A percentile compares a stretch with the other conserved stretches of the same genome.
Evolutionary conservation across 495 filamentous ascomycete genomes (phyloP).

Genomic region (Tetracladium setigerum): DNA sequence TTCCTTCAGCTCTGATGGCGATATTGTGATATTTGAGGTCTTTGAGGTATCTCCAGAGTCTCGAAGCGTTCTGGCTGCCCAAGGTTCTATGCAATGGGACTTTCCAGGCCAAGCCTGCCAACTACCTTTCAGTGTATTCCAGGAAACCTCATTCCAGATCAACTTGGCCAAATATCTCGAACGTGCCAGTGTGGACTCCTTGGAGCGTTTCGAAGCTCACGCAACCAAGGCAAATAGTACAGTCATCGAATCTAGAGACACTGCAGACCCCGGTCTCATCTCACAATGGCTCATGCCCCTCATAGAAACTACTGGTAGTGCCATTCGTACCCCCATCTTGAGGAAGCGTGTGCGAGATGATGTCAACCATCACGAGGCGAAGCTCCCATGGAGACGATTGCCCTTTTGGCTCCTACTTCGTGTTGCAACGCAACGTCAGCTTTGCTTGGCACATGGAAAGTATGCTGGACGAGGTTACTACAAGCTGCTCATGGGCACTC

Average conservation of each 20-base stretch:
- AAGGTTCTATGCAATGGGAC: slow-evolving; percentile 38
- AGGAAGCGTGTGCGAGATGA: slow-evolving; percentile 43
- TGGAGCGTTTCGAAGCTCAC: slow-evolving; percentile 42
- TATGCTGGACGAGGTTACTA: slow-evolving; percentile 43
- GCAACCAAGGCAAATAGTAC: slow-evolving; percentile 40
- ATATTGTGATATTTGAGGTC: slow-evolving; percentile 34
- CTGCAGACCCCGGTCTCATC: slow-evolving; percentile 35
- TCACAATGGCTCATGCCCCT: slow-evolving; percentile 39
- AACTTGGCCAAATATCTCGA: slow-evolving; percentile 46
- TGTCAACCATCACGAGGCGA: slow-evolving; percentile 23
- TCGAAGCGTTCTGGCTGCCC: slow-evolving; percentile 30
- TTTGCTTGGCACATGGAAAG: slow-evolving; percentile 36
- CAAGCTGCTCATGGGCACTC: slow-evolving; percentile 44
- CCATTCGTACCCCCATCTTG: slow-evolving; percentile 14
- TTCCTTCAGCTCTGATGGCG: too few species aligned
- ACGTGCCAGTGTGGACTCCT: slow-evolving; percentile 45
- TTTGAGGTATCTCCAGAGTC: slow-evolving; percentile 41
- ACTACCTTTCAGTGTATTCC: slow-evolving; percentile 28
- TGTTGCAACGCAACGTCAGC: slow-evolving; percentile 40
- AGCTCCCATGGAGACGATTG: slow-evolving; percentile 14
- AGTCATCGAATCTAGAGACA: slow-evolving; percentile 45
- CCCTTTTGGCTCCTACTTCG: slow-evolving; percentile 53
- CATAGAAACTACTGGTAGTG: slow-evolving; percentile 33
- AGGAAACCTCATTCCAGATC: slow-evolving; percentile 35
- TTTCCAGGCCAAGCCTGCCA: slow-evolving; percentile 36